Conservation (phyloP, 495 filamentous ascomycete species). For the Cercophora sp. region DNA sequence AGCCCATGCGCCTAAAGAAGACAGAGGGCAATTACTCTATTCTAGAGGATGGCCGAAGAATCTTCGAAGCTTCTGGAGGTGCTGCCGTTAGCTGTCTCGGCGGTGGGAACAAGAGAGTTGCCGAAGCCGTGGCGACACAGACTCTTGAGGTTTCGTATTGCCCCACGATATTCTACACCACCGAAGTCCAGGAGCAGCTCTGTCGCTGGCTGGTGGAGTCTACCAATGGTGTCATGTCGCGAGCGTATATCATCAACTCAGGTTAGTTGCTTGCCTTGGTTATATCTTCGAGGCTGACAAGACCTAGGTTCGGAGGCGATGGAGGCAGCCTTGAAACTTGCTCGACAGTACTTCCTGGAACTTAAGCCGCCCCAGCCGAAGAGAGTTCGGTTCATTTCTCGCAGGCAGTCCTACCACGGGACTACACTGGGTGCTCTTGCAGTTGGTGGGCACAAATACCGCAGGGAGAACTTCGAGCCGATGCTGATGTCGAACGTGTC, state of each 20-base stretch:
- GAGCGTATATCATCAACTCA: conserved; percentile 51
- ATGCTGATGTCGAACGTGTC: conserved; percentile 58
- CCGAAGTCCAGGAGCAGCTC: conserved; percentile 36
- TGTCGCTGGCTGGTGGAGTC: conserved; percentile 40
- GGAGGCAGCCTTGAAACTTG: conserved; percentile 55
- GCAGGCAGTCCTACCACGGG: conserved; percentile 72
- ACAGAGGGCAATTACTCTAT: conserved; percentile 36
- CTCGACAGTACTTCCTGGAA: conserved; percentile 65
- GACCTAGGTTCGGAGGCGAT: conserved; percentile 36
- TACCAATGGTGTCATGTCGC: conserved; percentile 43
- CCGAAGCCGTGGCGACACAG: conserved; percentile 41
- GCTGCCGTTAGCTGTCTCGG: conserved; percentile 52
- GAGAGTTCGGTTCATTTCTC: conserved; percentile 58
- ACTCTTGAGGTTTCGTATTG: conserved; percentile 40
- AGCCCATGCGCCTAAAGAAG: conserved; percentile 22
- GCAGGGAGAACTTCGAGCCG: conserved; percentile 63
- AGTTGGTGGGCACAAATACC: conserved; percentile 58
- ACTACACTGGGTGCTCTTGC: conserved; percentile 65
- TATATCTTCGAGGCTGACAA: conserved; percentile 31
- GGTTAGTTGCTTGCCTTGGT: conserved; percentile 47
- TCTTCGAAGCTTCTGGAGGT: conserved; percentile 60
- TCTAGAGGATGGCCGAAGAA: conserved; percentile 56
- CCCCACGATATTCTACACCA: conserved; percentile 42
- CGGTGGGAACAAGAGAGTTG: conserved; percentile 43
- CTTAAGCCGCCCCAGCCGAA: conserved; percentile 26